These are phyloP conservation scores for Nemania sp. DNA, from an alignment of 2,329 filamentous ascomycete genomes.

Conservation along the genomic window DNA sequence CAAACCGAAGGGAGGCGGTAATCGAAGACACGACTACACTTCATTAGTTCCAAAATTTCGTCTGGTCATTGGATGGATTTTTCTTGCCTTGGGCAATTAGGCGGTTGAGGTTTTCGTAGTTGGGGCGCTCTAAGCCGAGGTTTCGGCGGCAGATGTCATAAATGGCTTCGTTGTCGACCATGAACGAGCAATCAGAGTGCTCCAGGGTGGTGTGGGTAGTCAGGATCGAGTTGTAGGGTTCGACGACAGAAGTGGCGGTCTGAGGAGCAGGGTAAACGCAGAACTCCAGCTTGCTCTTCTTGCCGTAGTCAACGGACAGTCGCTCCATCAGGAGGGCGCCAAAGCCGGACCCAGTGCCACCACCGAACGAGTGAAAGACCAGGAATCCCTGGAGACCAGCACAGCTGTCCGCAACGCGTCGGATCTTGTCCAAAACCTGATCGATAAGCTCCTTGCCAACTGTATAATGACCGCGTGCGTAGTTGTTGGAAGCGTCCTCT, in stretches of 20 bases:
- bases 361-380: constrained; percentile 99
- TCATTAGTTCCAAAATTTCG: constrained; percentile 34
- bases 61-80: not conserved
- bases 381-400: constrained; percentile 98
- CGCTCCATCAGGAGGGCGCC: constrained; percentile 98
- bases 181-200: constrained; percentile 99
- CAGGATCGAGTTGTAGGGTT: constrained; percentile 99
- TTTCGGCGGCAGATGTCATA: constrained; percentile 99
- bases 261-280: constrained; percentile 98
- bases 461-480: constrained; percentile 99
- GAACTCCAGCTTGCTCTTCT: constrained; percentile 99
- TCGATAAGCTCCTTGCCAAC: constrained; percentile 99
- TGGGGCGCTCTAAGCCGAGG: constrained; percentile 94
- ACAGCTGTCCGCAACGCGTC: constrained; percentile 97
- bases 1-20: constrained; percentile 96
- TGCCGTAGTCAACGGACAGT: constrained; percentile 97
- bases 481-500: constrained; percentile 99
- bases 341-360: constrained; percentile 98
- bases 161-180: constrained; percentile 99
- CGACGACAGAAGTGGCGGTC: constrained; percentile 95
- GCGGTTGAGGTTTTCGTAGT: constrained; percentile 98
- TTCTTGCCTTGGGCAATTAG: constrained; percentile 87
- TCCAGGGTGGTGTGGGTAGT: constrained; percentile 99
- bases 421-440: constrained; percentile 95
- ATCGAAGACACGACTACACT: constrained; percentile 90